Evolutionary conservation across 129 eudicot genomes (phyloP).

Genomic region (Centrapalus pauciflorus): DNA sequence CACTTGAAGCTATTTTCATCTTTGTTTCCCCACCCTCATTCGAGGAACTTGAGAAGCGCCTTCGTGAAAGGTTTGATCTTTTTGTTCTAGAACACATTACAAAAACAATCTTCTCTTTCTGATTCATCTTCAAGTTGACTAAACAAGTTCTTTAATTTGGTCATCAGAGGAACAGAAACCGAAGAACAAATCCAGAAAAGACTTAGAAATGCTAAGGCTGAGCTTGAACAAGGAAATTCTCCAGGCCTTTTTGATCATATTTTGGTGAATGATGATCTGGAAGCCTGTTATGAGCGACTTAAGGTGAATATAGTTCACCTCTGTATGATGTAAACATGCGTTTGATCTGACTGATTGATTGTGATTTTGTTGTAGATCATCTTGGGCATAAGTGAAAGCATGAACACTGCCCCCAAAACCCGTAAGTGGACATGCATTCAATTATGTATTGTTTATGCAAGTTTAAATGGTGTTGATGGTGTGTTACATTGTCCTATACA

Average conservation of each 20-base stretch:
- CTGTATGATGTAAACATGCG: neutral
- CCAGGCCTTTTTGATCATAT: constrained; percentile 71
- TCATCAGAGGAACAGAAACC: constrained; percentile 71
- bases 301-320: constrained; percentile 38
- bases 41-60: constrained; percentile 94
- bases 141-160: neutral
- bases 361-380: constrained; percentile 44
- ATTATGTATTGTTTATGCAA: neutral
- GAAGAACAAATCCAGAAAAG: constrained; percentile 84
- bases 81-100: neutral
- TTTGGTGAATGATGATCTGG: constrained; percentile 63
- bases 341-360: neutral
- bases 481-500: constrained; percentile 25
- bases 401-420: constrained; percentile 27
- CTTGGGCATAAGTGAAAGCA: constrained; percentile 55
- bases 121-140: neutral
- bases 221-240: constrained; percentile 61
- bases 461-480: constrained; percentile 2
- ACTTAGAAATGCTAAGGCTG: constrained; percentile 62
- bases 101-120: neutral
- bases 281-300: constrained; percentile 56
- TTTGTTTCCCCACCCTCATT: constrained; percentile 87
- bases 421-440: constrained; percentile 29
- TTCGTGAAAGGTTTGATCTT: constrained; percentile 66
- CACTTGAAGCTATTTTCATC: constrained; percentile 85